Evolutionary conservation across 192 early-diverging fungal species (phyloP).

Genomic region (Backusella mclennaniae): DNA sequence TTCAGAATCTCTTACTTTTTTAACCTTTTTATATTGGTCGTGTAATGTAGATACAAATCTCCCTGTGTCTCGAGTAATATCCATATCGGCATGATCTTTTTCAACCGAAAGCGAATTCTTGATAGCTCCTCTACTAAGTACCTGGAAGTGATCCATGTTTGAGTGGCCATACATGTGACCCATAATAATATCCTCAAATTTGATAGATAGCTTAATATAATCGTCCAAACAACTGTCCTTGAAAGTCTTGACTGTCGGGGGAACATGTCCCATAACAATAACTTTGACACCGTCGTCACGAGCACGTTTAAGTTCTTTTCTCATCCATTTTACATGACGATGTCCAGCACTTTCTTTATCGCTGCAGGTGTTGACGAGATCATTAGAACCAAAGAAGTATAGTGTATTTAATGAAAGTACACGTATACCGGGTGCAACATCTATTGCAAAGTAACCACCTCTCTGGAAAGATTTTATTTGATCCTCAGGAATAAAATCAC

Average conservation of each 20-base stretch:
- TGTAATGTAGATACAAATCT: background rate
- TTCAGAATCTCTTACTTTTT: background rate
- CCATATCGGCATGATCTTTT: background rate
- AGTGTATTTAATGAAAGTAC: slow-evolving; percentile 70
- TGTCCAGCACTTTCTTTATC: slow-evolving; percentile 56
- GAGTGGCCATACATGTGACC: slow-evolving; percentile 76
- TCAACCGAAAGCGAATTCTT: background rate
- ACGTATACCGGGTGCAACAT: slow-evolving; percentile 52
- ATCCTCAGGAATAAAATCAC: slow-evolving; percentile 55
- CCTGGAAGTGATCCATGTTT: slow-evolving; percentile 60
- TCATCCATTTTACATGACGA: slow-evolving; percentile 69
- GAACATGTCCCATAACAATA: slow-evolving; percentile 67
- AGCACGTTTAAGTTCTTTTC: slow-evolving; percentile 51
- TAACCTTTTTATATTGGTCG: slow-evolving; percentile 19
- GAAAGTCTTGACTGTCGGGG: slow-evolving; percentile 51
- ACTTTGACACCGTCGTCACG: slow-evolving; percentile 45
- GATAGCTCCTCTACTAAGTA: slow-evolving; percentile 13
- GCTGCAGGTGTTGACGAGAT: slow-evolving; percentile 62
- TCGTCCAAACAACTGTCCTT: slow-evolving; percentile 36
- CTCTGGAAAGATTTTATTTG: slow-evolving; percentile 59
- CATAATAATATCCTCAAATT: slow-evolving; percentile 50
- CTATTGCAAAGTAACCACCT: slow-evolving; percentile 66
- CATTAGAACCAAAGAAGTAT: slow-evolving; percentile 72
- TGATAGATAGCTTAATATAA: slow-evolving; percentile 42
- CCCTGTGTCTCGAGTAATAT: slow-evolving; percentile 5